These are phyloP conservation scores for Podaxis sp. DNA, from an alignment of 768 basidiomycete genomes.

Conservation along the genomic window DNA sequence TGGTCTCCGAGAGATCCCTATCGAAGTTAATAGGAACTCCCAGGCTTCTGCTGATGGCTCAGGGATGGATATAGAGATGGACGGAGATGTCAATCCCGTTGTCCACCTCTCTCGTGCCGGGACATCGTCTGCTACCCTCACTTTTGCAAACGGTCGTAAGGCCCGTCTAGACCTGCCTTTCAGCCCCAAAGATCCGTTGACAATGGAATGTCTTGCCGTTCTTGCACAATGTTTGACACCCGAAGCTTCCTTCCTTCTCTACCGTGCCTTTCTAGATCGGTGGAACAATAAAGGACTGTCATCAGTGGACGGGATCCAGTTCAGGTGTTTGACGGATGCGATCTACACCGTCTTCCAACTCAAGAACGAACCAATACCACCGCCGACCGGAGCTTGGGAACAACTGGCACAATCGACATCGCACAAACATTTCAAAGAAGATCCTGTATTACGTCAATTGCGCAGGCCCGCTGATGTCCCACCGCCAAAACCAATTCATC, in stretches of 20 bases:
- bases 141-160: conserved; percentile 50
- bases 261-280: conserved; percentile 51
- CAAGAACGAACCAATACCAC: conserved; percentile 21
- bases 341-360: conserved; percentile 50
- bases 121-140: conserved; percentile 51
- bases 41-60: neutral
- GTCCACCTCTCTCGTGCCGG: conserved; percentile 47
- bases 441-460: conserved; percentile 53
- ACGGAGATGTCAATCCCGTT: conserved; percentile 30
- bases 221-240: conserved; percentile 62
- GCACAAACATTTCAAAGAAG: conserved; percentile 53
- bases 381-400: conserved; percentile 43
- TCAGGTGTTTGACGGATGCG: conserved; percentile 54
- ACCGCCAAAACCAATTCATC: conserved; percentile 22
- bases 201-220: conserved; percentile 56
- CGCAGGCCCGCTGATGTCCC: conserved; percentile 28
- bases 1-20: conserved; percentile 44
- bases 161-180: conserved; percentile 54
- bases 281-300: conserved; percentile 54
- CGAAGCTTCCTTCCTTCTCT: conserved; percentile 54
- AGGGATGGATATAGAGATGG: conserved; percentile 25
- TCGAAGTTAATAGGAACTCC: conserved; percentile 26
- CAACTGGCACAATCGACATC: conserved; percentile 44
- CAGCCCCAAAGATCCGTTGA: conserved; percentile 54
- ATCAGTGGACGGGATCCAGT: conserved; percentile 48